These are phyloP conservation scores for Mycena alexandri DNA, from an alignment of 768 basidiomycete genomes.

Conservation along the genomic window DNA sequence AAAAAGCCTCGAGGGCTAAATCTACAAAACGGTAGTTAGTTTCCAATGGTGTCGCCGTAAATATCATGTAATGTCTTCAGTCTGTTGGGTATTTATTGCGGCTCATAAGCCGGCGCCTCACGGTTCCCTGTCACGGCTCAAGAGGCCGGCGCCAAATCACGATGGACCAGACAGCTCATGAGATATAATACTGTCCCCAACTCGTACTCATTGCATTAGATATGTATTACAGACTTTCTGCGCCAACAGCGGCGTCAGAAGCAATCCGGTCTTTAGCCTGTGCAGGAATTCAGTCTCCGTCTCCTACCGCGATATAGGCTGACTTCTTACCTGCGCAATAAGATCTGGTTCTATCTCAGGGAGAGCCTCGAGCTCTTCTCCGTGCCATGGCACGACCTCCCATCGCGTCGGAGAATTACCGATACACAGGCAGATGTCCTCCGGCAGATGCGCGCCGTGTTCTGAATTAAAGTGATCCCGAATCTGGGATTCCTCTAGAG, in stretches of 20 bases:
- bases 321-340: conserved; percentile 60
- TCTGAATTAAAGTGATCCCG: conserved; percentile 79
- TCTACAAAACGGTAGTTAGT: too few relatives aligned
- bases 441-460: conserved; percentile 80
- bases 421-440: conserved; percentile 84
- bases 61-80: too few relatives aligned
- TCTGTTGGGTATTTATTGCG: too few relatives aligned
- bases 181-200: too few relatives aligned
- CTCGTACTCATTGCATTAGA: background rate
- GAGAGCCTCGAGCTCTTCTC: conserved; percentile 67
- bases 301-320: background rate
- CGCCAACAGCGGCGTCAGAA: conserved; percentile 12
- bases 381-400: conserved; percentile 72
- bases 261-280: conserved; percentile 31
- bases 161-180: too few relatives aligned
- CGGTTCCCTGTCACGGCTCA: too few relatives aligned
- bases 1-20: too few relatives aligned
- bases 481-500: conserved; percentile 73
- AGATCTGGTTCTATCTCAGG: conserved; percentile 75
- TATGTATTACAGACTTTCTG: conserved; percentile 19
- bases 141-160: too few relatives aligned
- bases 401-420: conserved; percentile 81
- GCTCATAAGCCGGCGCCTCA: too few relatives aligned
- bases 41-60: too few relatives aligned
- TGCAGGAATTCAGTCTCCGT: background rate